phyloP scores from a whole-genome alignment of 148 eudicot species.

The Silene uniflora region DNA sequence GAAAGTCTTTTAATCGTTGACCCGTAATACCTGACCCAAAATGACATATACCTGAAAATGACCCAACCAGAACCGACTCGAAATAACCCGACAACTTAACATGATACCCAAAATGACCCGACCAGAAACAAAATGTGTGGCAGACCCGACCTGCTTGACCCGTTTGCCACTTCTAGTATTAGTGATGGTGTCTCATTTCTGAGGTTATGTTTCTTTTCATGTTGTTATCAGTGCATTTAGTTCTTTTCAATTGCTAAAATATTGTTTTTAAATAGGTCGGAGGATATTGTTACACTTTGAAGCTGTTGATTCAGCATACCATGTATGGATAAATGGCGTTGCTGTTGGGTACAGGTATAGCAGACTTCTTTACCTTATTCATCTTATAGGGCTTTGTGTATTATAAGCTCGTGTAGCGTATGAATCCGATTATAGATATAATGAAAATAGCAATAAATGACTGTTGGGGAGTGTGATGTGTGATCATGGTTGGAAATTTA shows the following conservation, averaged over 20 bases:
- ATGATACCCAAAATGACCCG: too few species aligned
- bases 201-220: not conserved
- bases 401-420: not conserved
- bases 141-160: too few species aligned
- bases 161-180: too few species aligned
- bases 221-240: not conserved
- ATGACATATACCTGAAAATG: too few species aligned
- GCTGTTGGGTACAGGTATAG: conserved; percentile 86
- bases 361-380: not conserved
- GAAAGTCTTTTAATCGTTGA: too few species aligned
- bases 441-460: not conserved
- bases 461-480: not conserved
- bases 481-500: not conserved
- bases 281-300: conserved; percentile 87
- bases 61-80: too few species aligned
- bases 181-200: not conserved
- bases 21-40: too few species aligned
- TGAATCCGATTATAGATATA: not conserved
- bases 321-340: conserved; percentile 81
- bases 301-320: conserved; percentile 94
- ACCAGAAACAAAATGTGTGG: too few species aligned
- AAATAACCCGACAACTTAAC: too few species aligned
- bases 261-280: conserved; percentile 57
- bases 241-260: not conserved
- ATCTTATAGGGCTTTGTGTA: not conserved